Base-by-base conservation (phyloP, 805 yeast genomes). In the Myxozyma monticola region DNA sequence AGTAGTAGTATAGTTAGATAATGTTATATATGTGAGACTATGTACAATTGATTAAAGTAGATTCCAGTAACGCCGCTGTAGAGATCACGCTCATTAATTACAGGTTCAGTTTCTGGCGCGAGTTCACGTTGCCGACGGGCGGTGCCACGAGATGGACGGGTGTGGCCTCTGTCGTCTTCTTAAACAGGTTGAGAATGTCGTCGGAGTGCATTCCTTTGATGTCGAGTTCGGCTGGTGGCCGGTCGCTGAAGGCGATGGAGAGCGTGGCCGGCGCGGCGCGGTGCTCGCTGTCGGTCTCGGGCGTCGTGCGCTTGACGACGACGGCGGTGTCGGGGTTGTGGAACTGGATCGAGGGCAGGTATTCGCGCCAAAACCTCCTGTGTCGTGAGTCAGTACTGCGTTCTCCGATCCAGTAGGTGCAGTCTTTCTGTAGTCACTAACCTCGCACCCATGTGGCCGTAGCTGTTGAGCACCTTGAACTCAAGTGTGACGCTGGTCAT, bases 261-360 rank as follows among this genome's bases (percentile, higher is more conserved):
- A 55, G 43, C 67, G 63, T n/a, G 66, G 73, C 35, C 60, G 68
- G 36, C 54, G 57, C n/a, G 36, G 44, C 62, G 51, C n/a, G 51
- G 51, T 41, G 69, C 65, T 34, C 73, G 73, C 59, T 89, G 73
- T 15, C 17, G 8, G 48, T 28, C 7, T 9, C 49, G 8, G 48
- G 53, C 7, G 30, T 37, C n/a, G n/a, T n/a, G 18, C 46, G 46
- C 12, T 76, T 70, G 30, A 88, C 83, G 21, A 76, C 73, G 48
- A 88, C 80, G 21, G 79, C 76, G 24, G 85, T 63, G 37, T 72
- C 70, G n/a, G 91, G 90, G 67, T 89, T 89, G 71, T 88, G 90
- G 67, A 85, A 89, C 65, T 80, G 83, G 56, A 89, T 74, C 5
- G 89, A 80, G 22, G 93, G 95, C 49, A 89, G 71, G 68, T 80